A percentile compares a stretch with the other conserved stretches of the same genome.
Evolutionary conservation across 1,284 basidiomycete species (phyloP).

Genomic region (Ustilago lituana): DNA sequence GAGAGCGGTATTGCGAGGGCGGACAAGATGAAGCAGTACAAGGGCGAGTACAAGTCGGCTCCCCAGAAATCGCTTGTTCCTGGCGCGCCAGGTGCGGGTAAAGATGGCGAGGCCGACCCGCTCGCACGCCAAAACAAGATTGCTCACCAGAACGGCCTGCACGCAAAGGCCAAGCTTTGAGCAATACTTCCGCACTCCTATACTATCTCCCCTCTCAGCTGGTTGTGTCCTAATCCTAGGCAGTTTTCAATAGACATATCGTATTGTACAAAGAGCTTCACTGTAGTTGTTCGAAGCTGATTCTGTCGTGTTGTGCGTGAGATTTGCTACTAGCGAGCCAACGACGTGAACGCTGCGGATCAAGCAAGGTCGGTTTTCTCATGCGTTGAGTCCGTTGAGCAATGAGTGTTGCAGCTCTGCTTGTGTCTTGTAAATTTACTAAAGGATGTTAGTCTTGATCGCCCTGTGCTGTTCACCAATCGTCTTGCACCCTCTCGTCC

Average conservation of each 20-base stretch:
- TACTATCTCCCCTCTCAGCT: neutral
- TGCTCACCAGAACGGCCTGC: conserved; percentile 11
- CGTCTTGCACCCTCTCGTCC: conserved; percentile 5
- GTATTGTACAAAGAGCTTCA: conserved; percentile 7
- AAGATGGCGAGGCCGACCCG: conserved; percentile 47
- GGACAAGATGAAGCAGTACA: conserved; percentile 54
- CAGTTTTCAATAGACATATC: conserved; percentile 22
- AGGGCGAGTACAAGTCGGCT: conserved; percentile 61
- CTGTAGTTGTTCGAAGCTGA: too few relatives aligned
- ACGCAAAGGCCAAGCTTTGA: conserved; percentile 43
- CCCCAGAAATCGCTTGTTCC: conserved; percentile 56
- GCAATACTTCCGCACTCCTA: conserved; percentile 4
- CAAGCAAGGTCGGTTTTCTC: too few relatives aligned
- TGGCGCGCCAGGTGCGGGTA: conserved; percentile 48
- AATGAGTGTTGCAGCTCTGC: too few relatives aligned
- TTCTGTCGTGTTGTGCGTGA: neutral
- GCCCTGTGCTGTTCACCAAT: too few relatives aligned
- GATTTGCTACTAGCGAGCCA: too few relatives aligned
- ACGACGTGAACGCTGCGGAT: too few relatives aligned
- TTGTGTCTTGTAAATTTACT: too few relatives aligned
- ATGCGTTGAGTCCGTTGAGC: too few relatives aligned
- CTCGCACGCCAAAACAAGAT: conserved; percentile 42
- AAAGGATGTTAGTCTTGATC: too few relatives aligned
- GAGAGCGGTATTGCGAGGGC: conserved; percentile 63
- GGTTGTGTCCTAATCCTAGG: conserved; percentile 5